These are phyloP conservation scores for Saccharum hybrid DNA, from an alignment of 202 grass and related monocot species.

Conservation along the genomic window DNA sequence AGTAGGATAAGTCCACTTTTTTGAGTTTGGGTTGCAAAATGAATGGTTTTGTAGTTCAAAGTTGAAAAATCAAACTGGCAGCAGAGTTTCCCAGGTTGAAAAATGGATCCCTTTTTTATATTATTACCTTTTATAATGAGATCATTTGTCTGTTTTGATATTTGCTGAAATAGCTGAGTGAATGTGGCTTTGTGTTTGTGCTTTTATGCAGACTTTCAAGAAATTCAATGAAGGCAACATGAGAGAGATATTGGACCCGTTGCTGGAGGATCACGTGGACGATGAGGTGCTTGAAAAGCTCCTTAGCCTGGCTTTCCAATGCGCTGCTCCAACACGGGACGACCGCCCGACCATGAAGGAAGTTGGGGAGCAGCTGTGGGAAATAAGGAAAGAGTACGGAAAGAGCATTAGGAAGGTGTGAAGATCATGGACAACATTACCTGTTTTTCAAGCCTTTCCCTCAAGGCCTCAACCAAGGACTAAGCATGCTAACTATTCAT, in stretches of 20 bases:
- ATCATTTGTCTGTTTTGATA: not conserved
- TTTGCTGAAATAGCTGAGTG: slow-evolving; percentile 13
- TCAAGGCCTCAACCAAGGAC: not conserved
- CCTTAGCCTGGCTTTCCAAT: slow-evolving; percentile 80
- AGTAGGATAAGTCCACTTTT: not conserved
- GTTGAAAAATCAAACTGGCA: not conserved
- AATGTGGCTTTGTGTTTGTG: not conserved
- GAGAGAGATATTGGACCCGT: slow-evolving; percentile 77
- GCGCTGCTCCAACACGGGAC: slow-evolving; percentile 79
- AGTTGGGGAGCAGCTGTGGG: slow-evolving; percentile 91
- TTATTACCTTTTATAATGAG: not conserved
- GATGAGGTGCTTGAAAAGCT: slow-evolving; percentile 68
- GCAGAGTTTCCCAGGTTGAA: not conserved
- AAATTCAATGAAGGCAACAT: slow-evolving; percentile 83
- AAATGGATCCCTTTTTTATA: not conserved
- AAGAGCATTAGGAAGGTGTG: slow-evolving; percentile 54
- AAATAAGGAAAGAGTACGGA: slow-evolving; percentile 80
- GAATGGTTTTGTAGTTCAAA: not conserved
- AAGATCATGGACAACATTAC: slow-evolving; percentile 13
- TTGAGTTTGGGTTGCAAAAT: not conserved
- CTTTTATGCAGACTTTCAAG: slow-evolving; percentile 81
- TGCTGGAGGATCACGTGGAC: slow-evolving; percentile 73
- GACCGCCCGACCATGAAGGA: slow-evolving; percentile 94
- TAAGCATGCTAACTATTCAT: not conserved
- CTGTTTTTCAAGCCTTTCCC: not conserved